These are phyloP conservation scores for Athelia sp. DNA, from an alignment of 1,284 basidiomycete genomes.

Conservation along the genomic window DNA sequence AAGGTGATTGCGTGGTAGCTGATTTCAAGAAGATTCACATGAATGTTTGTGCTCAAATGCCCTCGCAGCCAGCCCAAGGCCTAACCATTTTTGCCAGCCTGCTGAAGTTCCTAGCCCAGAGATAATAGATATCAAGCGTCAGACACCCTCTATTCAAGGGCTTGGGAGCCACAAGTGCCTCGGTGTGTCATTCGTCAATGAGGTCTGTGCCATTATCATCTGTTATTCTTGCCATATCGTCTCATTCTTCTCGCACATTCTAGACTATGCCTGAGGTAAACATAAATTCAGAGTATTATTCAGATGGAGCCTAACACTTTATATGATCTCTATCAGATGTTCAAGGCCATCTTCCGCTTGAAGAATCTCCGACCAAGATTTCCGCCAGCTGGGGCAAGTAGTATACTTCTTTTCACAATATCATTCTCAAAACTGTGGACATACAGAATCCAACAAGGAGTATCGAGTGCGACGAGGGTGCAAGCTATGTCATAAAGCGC, in stretches of 20 bases:
- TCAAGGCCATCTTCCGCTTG: constrained; percentile 4
- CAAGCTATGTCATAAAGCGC: too few relatives aligned
- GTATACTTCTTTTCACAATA: too few relatives aligned
- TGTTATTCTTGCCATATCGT: background rate
- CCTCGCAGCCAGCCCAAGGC: too few relatives aligned
- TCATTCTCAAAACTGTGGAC: too few relatives aligned
- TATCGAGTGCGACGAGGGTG: too few relatives aligned
- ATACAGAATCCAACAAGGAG: too few relatives aligned
- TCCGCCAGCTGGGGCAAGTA: too few relatives aligned
- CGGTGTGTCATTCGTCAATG: constrained; percentile 2
- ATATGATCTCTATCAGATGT: background rate
- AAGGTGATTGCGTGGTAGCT: constrained; percentile 1
- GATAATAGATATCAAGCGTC: background rate
- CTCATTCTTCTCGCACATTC: too few relatives aligned
- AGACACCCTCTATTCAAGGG: constrained; percentile 1
- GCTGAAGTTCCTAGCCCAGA: background rate
- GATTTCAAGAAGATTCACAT: background rate
- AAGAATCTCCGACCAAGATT: background rate
- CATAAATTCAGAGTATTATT: background rate
- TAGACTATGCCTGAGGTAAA: background rate
- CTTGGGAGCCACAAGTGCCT: constrained; percentile 3
- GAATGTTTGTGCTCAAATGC: background rate
- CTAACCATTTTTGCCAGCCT: background rate
- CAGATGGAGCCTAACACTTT: background rate
- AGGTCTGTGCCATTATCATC: background rate